These are phyloP conservation scores for Penicillium taxi DNA, from an alignment of 495 filamentous ascomycete genomes.

Conservation along the genomic window DNA sequence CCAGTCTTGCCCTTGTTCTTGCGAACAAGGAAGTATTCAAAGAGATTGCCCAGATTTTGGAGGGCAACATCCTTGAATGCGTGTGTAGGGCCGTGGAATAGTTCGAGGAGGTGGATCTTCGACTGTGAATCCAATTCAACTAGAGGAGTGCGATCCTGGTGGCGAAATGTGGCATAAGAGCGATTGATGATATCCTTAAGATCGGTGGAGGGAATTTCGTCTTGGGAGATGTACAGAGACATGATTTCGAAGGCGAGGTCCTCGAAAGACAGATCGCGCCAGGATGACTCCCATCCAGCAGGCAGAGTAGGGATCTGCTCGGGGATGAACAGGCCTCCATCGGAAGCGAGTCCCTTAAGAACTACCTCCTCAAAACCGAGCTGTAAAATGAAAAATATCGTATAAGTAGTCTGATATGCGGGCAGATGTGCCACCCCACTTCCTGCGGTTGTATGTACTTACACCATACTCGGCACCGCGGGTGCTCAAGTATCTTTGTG, in stretches of 20 bases:
- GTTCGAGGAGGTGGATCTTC: conserved; percentile 77
- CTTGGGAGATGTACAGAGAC: conserved; percentile 59
- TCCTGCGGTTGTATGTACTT: conserved; percentile 17
- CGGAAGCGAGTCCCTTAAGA: conserved; percentile 79
- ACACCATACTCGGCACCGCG: conserved; percentile 74
- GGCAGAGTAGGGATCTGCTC: conserved; percentile 60
- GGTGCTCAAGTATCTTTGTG: conserved; percentile 75
- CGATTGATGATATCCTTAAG: conserved; percentile 71
- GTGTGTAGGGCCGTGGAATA: conserved; percentile 97
- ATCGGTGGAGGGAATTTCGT: conserved; percentile 73
- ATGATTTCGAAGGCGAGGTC: conserved; percentile 60
- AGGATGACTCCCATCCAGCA: conserved; percentile 35
- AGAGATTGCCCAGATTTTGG: conserved; percentile 88
- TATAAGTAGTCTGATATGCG: conserved; percentile 3
- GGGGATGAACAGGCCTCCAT: conserved; percentile 87
- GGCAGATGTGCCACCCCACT: neutral
- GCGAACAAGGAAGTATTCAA: conserved; percentile 88
- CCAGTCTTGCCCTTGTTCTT: conserved; percentile 60
- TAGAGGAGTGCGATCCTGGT: conserved; percentile 64
- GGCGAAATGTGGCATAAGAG: conserved; percentile 82
- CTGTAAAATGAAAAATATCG: conserved; percentile 34
- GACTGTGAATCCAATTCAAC: conserved; percentile 56
- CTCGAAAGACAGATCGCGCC: conserved; percentile 67
- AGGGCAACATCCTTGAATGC: conserved; percentile 86
- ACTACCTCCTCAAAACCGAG: conserved; percentile 88